These are phyloP conservation scores for Macrocystidia cucumis DNA, from an alignment of 1,284 basidiomycete species.

Conservation along the genomic window DNA sequence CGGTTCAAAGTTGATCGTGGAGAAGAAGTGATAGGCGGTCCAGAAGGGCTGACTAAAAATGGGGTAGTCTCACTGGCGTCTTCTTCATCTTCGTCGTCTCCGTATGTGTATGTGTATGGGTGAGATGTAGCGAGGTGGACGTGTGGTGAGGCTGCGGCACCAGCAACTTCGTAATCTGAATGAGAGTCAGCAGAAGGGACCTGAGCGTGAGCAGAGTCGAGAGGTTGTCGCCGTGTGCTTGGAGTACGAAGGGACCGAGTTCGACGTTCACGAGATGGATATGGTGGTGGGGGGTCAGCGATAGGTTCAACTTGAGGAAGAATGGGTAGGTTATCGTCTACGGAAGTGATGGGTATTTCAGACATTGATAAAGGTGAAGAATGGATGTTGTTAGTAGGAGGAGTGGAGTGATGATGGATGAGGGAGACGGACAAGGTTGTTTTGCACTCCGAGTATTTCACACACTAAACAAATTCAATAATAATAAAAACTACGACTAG, in stretches of 20 bases:
- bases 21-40: slow-evolving; percentile 13
- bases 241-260: slow-evolving; percentile 12
- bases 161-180: slow-evolving; percentile 16
- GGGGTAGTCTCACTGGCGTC: slow-evolving; percentile 21
- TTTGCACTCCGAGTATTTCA: too few species aligned
- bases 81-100: slow-evolving; percentile 14
- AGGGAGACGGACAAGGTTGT: too few species aligned
- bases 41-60: too few species aligned
- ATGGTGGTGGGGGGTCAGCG: slow-evolving; percentile 61
- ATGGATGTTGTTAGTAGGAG: too few species aligned
- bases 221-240: slow-evolving; percentile 17
- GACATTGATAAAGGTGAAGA: too few species aligned
- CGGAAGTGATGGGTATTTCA: too few species aligned
- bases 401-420: too few species aligned
- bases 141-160: slow-evolving; percentile 3
- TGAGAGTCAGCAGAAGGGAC: slow-evolving; percentile 27
- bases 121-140: slow-evolving; percentile 12
- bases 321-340: too few species aligned
- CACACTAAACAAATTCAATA: too few species aligned
- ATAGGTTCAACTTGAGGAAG: too few species aligned
- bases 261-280: slow-evolving; percentile 49
- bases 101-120: slow-evolving; percentile 9
- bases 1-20: slow-evolving; percentile 4
- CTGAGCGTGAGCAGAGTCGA: slow-evolving; percentile 22
- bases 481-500: too few species aligned